A percentile compares a stretch with the other conserved stretches of the same genome.
Evolutionary conservation across 371 early-diverging fungal species (phyloP).

Genomic region (Mucor plumbeus): DNA sequence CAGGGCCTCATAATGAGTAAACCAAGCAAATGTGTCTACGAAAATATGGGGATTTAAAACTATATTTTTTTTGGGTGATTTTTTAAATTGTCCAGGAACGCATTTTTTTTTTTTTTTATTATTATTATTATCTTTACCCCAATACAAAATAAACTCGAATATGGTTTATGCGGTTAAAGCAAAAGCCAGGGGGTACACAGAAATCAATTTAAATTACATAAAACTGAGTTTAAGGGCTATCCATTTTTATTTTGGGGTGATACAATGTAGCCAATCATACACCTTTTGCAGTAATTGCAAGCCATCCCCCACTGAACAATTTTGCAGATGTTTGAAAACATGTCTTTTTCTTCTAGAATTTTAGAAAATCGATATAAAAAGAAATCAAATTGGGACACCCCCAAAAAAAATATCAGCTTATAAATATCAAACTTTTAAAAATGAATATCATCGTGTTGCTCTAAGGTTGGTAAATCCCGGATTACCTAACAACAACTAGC

Average conservation of each 20-base stretch:
- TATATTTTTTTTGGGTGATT: not conserved
- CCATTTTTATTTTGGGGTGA: conserved; percentile 26
- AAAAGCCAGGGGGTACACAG: conserved; percentile 5
- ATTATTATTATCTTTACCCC: conserved; percentile 13
- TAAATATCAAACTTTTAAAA: not conserved
- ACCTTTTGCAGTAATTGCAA: conserved; percentile 3
- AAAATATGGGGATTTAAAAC: conserved; percentile 10
- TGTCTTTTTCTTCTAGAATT: not conserved
- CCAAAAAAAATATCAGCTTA: not conserved
- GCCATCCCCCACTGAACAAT: not conserved
- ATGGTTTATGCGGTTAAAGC: conserved; percentile 9
- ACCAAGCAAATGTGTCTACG: not conserved
- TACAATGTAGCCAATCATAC: conserved; percentile 26
- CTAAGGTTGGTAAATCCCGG: not conserved
- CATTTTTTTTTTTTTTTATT: not conserved
- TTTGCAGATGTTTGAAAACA: not conserved
- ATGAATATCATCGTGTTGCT: not conserved
- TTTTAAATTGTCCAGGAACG: not conserved
- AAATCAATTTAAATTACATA: conserved; percentile 4
- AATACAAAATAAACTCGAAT: conserved; percentile 1
- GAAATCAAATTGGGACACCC: not conserved
- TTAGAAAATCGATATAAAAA: not conserved
- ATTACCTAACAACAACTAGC: not conserved
- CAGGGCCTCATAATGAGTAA: not conserved
- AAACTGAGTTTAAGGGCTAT: not conserved